Percentiles rank a stretch among this genome's conserved stretches.
phyloP scores from a whole-genome alignment of 768 basidiomycete genomes.

The Tubosaeta sp. region DNA sequence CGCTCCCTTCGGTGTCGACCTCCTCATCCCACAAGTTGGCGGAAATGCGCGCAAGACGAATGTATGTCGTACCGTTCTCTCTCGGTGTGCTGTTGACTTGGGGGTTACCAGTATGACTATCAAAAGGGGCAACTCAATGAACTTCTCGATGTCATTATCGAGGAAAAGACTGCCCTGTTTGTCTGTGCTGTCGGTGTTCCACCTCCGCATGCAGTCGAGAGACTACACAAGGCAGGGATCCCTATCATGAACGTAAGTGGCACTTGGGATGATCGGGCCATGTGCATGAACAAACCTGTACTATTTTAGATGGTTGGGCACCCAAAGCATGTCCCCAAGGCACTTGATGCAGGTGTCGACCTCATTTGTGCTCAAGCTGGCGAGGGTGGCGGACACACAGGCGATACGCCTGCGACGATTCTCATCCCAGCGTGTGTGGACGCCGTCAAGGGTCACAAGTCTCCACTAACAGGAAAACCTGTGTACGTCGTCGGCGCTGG shows the following conservation, averaged over 20 bases:
- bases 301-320: constrained; percentile 78
- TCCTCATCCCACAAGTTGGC: constrained; percentile 84
- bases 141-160: constrained; percentile 86
- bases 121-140: constrained; percentile 82
- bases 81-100: not conserved
- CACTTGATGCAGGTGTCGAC: constrained; percentile 81
- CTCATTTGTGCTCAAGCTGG: constrained; percentile 93
- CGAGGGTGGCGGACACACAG: constrained; percentile 89
- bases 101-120: constrained; percentile 65
- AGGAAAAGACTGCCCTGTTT: constrained; percentile 83
- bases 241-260: constrained; percentile 74
- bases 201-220: constrained; percentile 73
- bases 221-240: constrained; percentile 79
- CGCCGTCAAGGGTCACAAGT: constrained; percentile 68
- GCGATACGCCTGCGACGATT: constrained; percentile 76
- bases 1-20: constrained; percentile 86
- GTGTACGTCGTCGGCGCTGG: constrained; percentile 90
- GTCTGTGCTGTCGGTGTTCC: constrained; percentile 91
- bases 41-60: constrained; percentile 90
- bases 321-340: constrained; percentile 82
- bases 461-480: constrained; percentile 76
- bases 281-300: too few species aligned
- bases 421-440: constrained; percentile 92
- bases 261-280: not conserved
- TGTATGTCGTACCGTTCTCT: constrained; percentile 36